Base-by-base conservation (phyloP, 2,329 filamentous ascomycete species). In the Chalaropsis thielavioides region DNA sequence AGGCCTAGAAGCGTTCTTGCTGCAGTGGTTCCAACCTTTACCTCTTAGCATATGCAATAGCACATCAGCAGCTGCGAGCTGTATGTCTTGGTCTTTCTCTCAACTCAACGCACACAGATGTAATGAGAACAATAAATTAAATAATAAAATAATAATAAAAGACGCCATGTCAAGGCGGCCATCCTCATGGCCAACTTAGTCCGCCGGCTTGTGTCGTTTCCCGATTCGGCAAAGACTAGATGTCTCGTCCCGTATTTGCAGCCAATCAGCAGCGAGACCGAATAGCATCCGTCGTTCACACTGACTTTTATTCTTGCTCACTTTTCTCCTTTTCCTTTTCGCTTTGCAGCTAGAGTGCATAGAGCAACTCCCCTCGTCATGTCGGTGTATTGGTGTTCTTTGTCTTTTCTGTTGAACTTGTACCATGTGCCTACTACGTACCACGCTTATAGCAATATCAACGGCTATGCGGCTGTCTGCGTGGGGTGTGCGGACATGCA, bases 191-290 rank as follows among this genome's bases (percentile, higher is more conserved):
- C 7, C 24, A 35, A 35, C 22, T 56, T 35, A 13, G 27, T 13
- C 51, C 15, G 19, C 51, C 51, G 31, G 13, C 51, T 35, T 35
- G 27, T 31, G 17, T 56, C 31, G 17, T 27, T 35, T 17, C 51
- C 51, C 27, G 24, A 56, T 56, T 56, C 51, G 51, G 51, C 51
- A 56, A 56, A 35, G 24, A 11, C 51, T 56, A 15, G n/a, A 56
- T 56, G 51, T 56, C 51, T 56, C 51, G 51, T 62, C 41, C 41
- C 60, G 60, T 62, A 62, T 62, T 41, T 46, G 60, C 60, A 62
- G 60, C 60, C 60, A 62, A 62, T 62, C 60, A 62, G 8, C 19
- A 2, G 22, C 60, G 15, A 35, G 51, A 17, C 31, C 24, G 7
- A n/a, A 56, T 38, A 17, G 10, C 13, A 46, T 46, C 31, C 35